phyloP scores from a whole-genome alignment of 163 green algal genomes.

The Scenedesmus sp. region DNA sequence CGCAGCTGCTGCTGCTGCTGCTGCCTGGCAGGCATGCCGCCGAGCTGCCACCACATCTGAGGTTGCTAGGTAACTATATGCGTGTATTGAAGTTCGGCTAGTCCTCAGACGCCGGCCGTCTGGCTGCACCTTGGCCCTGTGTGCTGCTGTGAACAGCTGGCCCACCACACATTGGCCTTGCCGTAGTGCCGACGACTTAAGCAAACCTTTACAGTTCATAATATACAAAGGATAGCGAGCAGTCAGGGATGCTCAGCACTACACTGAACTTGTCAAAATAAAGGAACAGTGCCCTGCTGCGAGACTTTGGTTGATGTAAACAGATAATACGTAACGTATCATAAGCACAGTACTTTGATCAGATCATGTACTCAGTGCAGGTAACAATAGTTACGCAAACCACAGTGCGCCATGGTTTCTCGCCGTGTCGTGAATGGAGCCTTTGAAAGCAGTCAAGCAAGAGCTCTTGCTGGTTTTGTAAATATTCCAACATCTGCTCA shows the following conservation, averaged over 20 bases:
- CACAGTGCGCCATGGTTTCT: neutral
- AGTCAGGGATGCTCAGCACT: neutral
- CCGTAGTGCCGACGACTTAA: neutral
- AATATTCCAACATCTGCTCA: too few relatives aligned
- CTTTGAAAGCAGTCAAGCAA: neutral
- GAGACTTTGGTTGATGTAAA: too few relatives aligned
- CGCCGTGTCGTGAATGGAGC: neutral
- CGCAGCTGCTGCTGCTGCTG: neutral
- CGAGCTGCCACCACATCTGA: neutral
- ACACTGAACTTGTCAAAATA: neutral
- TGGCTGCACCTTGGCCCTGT: constrained; percentile 22
- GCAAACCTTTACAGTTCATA: constrained; percentile 27
- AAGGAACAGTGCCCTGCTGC: neutral
- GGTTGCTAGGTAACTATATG: neutral
- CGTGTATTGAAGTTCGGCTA: neutral
- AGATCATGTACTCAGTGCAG: neutral
- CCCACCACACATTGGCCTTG: constrained; percentile 40
- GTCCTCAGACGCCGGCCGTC: neutral
- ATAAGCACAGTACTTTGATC: too few relatives aligned
- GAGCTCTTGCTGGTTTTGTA: neutral
- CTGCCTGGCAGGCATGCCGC: constrained; percentile 31
- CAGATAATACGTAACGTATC: too few relatives aligned
- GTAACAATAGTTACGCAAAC: neutral
- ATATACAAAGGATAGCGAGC: neutral
- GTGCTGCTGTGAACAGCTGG: constrained; percentile 28